phyloP scores from a whole-genome alignment of 2,329 filamentous ascomycete species.

The Trichoderma atroviride region DNA sequence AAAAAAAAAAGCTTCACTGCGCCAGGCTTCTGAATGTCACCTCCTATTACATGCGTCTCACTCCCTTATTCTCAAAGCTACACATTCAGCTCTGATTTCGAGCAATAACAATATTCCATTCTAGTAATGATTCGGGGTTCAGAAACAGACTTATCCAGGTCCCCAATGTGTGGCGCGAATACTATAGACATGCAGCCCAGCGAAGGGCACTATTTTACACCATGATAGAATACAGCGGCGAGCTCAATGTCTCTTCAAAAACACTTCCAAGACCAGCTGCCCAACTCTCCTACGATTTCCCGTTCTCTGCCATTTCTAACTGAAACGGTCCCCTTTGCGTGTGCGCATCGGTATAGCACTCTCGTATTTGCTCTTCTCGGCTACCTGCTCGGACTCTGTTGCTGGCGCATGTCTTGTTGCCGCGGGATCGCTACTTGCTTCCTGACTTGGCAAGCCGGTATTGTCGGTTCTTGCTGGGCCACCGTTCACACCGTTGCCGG shows the following conservation, averaged over 20 bases:
- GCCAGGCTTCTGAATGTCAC: not conserved
- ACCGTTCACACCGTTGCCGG: conserved; percentile 45
- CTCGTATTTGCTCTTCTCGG: conserved; percentile 91
- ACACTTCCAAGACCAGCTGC: conserved; percentile 9
- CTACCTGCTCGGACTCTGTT: conserved; percentile 65
- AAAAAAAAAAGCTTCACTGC: not conserved
- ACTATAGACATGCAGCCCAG: conserved; percentile 3
- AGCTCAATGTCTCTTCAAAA: conserved; percentile 12
- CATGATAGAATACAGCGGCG: conserved; percentile 14
- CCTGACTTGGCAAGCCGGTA: conserved; percentile 66
- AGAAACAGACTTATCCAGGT: not conserved
- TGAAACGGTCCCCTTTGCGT: conserved; percentile 83
- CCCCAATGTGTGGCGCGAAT: not conserved
- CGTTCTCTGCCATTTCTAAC: not conserved
- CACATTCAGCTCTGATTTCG: not conserved
- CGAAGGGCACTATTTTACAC: conserved; percentile 10
- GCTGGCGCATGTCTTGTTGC: conserved; percentile 79
- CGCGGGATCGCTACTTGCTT: conserved; percentile 78
- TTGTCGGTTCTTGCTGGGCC: conserved; percentile 61
- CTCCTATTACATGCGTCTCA: not conserved
- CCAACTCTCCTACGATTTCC: not conserved
- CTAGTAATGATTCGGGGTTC: not conserved
- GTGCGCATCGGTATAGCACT: conserved; percentile 73
- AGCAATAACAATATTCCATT: not conserved
- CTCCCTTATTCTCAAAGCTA: not conserved